These are phyloP conservation scores for Backusella circina DNA, from an alignment of 192 early-diverging fungal genomes.

Conservation along the genomic window DNA sequence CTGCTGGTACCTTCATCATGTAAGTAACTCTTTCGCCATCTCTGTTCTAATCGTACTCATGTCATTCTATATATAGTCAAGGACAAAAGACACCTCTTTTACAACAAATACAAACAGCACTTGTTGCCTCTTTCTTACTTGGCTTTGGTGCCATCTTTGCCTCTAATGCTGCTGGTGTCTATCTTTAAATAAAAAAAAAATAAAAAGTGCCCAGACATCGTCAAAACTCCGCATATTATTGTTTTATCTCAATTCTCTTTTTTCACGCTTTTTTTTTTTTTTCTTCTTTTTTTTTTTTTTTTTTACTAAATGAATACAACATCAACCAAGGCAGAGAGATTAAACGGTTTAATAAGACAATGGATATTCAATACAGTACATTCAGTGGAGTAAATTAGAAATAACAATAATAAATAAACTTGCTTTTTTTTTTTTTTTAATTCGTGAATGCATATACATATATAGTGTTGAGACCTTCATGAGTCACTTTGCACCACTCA, in stretches of 20 bases:
- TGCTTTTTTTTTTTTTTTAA: neutral
- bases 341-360: neutral
- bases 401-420: neutral
- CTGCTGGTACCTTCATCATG: constrained; percentile 25
- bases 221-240: neutral
- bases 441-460: neutral
- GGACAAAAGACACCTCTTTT: constrained; percentile 8
- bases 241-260: neutral
- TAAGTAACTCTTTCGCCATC: constrained; percentile 1
- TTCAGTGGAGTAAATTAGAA: neutral
- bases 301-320: neutral
- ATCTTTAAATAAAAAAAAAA: constrained; percentile 27
- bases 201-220: neutral
- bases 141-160: constrained; percentile 38
- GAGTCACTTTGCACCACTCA: neutral
- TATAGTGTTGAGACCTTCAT: neutral
- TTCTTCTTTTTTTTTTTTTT: neutral
- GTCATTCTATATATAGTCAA: constrained; percentile 2
- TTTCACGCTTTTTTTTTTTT: neutral
- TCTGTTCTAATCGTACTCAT: too few species aligned
- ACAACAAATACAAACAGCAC: constrained; percentile 26
- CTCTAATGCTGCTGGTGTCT: constrained; percentile 39
- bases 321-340: neutral
- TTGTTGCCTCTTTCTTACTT: constrained; percentile 34
- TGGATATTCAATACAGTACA: neutral